Evolutionary conservation across 2,329 filamentous ascomycete genomes (phyloP).

Genomic region (Fusarium verticillioides): DNA sequence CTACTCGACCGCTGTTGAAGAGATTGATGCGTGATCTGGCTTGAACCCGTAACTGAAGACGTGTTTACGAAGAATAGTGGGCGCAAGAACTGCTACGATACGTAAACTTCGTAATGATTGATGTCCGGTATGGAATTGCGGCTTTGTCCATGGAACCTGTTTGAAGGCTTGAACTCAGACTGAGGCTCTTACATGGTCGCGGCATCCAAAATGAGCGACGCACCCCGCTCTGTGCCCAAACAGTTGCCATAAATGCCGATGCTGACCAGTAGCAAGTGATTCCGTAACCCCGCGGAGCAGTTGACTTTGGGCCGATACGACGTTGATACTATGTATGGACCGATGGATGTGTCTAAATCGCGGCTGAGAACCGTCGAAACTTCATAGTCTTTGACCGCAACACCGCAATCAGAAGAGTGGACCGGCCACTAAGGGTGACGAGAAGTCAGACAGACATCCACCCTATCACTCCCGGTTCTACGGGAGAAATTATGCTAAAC

Average conservation of each 20-base stretch:
- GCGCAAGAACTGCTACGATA: background rate
- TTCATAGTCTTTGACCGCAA: slow-evolving; percentile 18
- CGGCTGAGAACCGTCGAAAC: background rate
- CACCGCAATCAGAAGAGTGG: slow-evolving; percentile 12
- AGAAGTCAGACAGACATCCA: background rate
- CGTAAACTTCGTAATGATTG: background rate
- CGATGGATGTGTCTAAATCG: background rate
- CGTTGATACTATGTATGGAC: background rate
- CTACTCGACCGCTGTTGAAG: slow-evolving; percentile 12
- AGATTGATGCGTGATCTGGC: background rate
- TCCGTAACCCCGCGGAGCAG: slow-evolving; percentile 14
- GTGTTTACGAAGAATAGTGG: background rate
- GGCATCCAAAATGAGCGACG: slow-evolving; percentile 14
- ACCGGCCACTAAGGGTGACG: background rate
- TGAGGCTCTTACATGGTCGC: slow-evolving; percentile 14
- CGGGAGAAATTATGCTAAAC: slow-evolving; percentile 18
- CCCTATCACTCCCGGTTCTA: slow-evolving; percentile 6
- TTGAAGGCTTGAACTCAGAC: slow-evolving; percentile 1
- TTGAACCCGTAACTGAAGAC: background rate
- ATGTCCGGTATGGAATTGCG: background rate
- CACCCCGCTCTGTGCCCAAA: slow-evolving; percentile 2
- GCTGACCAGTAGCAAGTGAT: slow-evolving; percentile 6
- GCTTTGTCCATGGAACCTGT: background rate
- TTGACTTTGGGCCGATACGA: background rate
- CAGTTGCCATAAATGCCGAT: slow-evolving; percentile 3